Conservation (phyloP, 345 rosid species). For the Physaria fendleri region DNA sequence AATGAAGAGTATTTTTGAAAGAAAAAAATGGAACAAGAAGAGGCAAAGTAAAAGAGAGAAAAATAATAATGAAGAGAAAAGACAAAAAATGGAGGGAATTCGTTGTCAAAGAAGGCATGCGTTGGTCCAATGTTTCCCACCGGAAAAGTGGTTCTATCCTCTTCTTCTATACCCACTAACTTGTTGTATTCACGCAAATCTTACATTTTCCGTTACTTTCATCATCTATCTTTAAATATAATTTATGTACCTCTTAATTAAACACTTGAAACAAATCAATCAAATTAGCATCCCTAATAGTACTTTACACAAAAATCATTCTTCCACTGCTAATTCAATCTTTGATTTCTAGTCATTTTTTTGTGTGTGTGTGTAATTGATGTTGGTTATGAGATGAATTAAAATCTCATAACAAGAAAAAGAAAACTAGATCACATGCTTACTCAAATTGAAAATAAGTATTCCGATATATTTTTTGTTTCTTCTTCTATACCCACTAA, state of each 20-base stretch:
- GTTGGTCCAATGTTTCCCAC: slow-evolving; percentile 31
- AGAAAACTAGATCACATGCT: background rate
- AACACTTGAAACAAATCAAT: background rate
- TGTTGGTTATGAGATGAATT: background rate
- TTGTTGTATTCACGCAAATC: background rate
- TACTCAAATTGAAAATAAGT: background rate
- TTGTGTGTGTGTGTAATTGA: background rate
- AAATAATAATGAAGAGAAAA: slow-evolving; percentile 21
- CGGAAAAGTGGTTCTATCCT: background rate
- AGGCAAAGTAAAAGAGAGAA: background rate
- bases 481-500: slow-evolving; percentile 4
- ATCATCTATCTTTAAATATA: background rate
- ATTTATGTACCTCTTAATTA: background rate
- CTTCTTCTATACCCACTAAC: slow-evolving; percentile 4
- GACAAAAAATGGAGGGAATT: slow-evolving; percentile 23
- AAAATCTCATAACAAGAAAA: background rate
- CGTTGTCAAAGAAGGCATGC: slow-evolving; percentile 32
- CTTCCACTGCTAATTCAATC: background rate
- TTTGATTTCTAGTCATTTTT: background rate
- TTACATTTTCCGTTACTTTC: slow-evolving; percentile 3
- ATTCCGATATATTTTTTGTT: too few species aligned
- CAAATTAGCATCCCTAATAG: background rate
- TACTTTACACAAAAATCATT: background rate
- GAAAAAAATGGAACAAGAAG: background rate
- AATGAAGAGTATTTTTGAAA: background rate